A percentile compares a stretch with the other conserved stretches of the same genome.
Conservation (phyloP, 2,329 filamentous ascomycete species). For the Nigrograna mackinnonii region DNA sequence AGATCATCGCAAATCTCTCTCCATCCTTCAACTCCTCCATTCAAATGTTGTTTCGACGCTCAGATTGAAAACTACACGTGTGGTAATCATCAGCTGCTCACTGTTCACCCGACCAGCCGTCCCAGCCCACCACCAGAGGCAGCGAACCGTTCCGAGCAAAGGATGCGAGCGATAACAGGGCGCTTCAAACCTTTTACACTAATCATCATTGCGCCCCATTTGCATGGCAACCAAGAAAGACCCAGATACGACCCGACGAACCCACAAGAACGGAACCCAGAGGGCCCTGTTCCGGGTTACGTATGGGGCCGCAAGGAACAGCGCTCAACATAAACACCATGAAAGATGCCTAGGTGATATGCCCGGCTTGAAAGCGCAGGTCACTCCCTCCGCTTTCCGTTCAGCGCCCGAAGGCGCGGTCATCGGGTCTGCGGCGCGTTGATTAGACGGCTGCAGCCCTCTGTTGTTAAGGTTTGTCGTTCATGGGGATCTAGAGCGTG, state of each 20-base stretch:
- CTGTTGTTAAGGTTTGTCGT: slow-evolving; percentile 13
- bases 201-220: slow-evolving; percentile 37
- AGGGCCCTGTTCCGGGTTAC: too few species aligned
- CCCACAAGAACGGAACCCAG: too few species aligned
- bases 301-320: too few species aligned
- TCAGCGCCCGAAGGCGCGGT: slow-evolving; percentile 10
- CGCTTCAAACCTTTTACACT: slow-evolving; percentile 36
- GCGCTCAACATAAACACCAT: not conserved
- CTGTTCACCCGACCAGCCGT: not conserved
- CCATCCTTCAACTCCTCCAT: too few species aligned
- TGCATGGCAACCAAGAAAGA: too few species aligned
- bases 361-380: slow-evolving; percentile 23
- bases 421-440: slow-evolving; percentile 9
- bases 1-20: too few species aligned
- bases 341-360: slow-evolving; percentile 1
- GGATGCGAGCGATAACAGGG: slow-evolving; percentile 8
- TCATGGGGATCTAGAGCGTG: slow-evolving; percentile 13
- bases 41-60: too few species aligned
- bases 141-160: too few species aligned
- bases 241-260: too few species aligned
- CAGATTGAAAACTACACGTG: slow-evolving; percentile 41
- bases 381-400: slow-evolving; percentile 40
- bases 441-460: slow-evolving; percentile 22
- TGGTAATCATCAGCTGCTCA: slow-evolving; percentile 29
- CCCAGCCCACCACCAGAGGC: slow-evolving; percentile 3